A percentile compares a stretch with the other conserved stretches of the same genome.
phyloP scores from a whole-genome alignment of 2,329 filamentous ascomycete genomes.

The Emmonsia crescens region DNA sequence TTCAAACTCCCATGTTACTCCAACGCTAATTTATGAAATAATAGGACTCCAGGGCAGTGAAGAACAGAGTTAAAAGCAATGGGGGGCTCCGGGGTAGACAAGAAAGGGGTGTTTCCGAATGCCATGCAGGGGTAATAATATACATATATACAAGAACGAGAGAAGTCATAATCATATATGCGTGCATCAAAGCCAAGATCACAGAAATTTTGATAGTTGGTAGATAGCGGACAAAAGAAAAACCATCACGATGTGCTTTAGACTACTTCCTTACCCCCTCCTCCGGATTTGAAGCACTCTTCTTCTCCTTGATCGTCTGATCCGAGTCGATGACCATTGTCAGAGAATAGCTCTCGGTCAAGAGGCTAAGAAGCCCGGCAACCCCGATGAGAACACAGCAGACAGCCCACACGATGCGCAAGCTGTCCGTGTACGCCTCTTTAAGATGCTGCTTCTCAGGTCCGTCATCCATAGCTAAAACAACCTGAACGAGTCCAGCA shows the following conservation, averaged over 20 bases:
- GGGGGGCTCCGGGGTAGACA: background rate
- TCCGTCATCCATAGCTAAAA: constrained; percentile 42
- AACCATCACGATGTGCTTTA: background rate
- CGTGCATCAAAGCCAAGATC: background rate
- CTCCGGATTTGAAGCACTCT: background rate
- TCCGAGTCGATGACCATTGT: constrained; percentile 38
- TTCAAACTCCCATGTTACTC: background rate
- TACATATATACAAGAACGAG: background rate
- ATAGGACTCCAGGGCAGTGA: background rate
- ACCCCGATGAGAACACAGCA: constrained; percentile 44
- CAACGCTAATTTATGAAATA: background rate
- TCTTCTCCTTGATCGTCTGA: constrained; percentile 38
- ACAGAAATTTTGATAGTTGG: too few relatives aligned
- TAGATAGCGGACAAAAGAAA: background rate
- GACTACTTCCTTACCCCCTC: background rate
- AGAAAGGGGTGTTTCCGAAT: background rate
- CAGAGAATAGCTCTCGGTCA: constrained; percentile 42
- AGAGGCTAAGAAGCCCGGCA: constrained; percentile 41
- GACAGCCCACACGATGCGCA: constrained; percentile 47
- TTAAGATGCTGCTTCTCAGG: constrained; percentile 35
- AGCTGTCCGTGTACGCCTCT: constrained; percentile 43
- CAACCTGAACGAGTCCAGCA: constrained; percentile 47
- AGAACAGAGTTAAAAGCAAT: background rate
- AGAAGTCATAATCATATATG: background rate
- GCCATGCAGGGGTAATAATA: background rate